Percentiles rank a stretch among this genome's conserved stretches.
phyloP scores from a whole-genome alignment of 1,284 basidiomycete genomes.

The Ganoderma boninense region DNA sequence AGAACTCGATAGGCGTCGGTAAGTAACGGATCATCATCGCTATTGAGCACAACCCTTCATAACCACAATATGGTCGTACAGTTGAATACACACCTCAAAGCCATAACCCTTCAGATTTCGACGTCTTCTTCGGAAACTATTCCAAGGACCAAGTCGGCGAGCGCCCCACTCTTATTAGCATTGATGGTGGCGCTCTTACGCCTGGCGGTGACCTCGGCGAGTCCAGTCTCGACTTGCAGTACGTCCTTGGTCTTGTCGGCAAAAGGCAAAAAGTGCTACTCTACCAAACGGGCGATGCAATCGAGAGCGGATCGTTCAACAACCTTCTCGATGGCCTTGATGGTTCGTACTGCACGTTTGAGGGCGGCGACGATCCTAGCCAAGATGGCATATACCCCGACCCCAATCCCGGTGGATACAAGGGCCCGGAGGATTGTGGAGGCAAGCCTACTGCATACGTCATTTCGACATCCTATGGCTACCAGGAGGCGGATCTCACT shows the following conservation, averaged over 20 bases:
- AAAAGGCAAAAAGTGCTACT: slow-evolving; percentile 48
- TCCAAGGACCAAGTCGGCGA: slow-evolving; percentile 47
- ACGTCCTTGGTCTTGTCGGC: slow-evolving; percentile 48
- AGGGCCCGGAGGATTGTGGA: slow-evolving; percentile 57
- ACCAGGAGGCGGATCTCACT: slow-evolving; percentile 57
- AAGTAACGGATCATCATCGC: slow-evolving; percentile 22
- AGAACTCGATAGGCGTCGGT: slow-evolving; percentile 61
- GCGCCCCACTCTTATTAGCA: slow-evolving; percentile 49
- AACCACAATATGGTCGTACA: slow-evolving; percentile 14
- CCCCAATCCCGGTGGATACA: slow-evolving; percentile 45
- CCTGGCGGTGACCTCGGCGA: slow-evolving; percentile 51
- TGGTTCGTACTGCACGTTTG: slow-evolving; percentile 50
- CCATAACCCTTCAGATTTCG: slow-evolving; percentile 53
- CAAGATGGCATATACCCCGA: slow-evolving; percentile 54
- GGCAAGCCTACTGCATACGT: slow-evolving; percentile 57
- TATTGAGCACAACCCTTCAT: slow-evolving; percentile 34
- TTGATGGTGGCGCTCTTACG: slow-evolving; percentile 46
- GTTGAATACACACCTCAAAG: slow-evolving; percentile 61
- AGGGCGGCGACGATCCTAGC: slow-evolving; percentile 52
- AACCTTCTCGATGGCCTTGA: slow-evolving; percentile 56
- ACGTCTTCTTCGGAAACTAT: slow-evolving; percentile 54
- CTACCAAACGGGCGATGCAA: slow-evolving; percentile 57
- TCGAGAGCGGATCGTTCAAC: slow-evolving; percentile 53
- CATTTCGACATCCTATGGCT: slow-evolving; percentile 63
- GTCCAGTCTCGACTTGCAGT: slow-evolving; percentile 56